Conservation (phyloP, 192 early-diverging fungal genomes). For the Backusella psychrophila region DNA sequence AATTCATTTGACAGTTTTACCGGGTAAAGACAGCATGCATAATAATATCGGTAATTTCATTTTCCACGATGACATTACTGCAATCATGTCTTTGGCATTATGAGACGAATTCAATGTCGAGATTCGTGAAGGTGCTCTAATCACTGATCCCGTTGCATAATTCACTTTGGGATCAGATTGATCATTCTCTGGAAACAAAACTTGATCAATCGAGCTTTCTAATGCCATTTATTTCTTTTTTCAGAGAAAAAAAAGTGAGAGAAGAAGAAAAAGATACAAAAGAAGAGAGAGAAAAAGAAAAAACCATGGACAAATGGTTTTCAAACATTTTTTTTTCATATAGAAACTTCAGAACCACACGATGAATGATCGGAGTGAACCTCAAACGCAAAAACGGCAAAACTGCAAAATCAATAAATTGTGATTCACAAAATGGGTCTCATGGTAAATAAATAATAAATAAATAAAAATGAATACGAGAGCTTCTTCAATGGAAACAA, state of each 20-base stretch:
- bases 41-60: conserved; percentile 12
- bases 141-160: not conserved
- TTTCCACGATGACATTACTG: conserved; percentile 4
- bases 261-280: not conserved
- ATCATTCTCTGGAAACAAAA: not conserved
- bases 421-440: not conserved
- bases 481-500: not conserved
- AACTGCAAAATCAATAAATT: not conserved
- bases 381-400: conserved; percentile 13
- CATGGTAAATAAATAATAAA: not conserved
- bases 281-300: not conserved
- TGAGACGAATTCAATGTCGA: not conserved
- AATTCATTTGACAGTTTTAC: not conserved
- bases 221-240: not conserved
- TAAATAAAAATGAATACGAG: not conserved
- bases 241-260: not conserved
- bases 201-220: not conserved
- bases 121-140: not conserved
- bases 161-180: not conserved
- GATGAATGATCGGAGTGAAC: not conserved
- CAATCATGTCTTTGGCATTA: not conserved
- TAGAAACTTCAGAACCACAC: conserved; percentile 1
- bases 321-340: not conserved
- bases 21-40: conserved; percentile 23
- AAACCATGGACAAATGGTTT: not conserved